These are phyloP conservation scores for Fusarium anguioides DNA, from an alignment of 2,329 filamentous ascomycete species.

Conservation along the genomic window DNA sequence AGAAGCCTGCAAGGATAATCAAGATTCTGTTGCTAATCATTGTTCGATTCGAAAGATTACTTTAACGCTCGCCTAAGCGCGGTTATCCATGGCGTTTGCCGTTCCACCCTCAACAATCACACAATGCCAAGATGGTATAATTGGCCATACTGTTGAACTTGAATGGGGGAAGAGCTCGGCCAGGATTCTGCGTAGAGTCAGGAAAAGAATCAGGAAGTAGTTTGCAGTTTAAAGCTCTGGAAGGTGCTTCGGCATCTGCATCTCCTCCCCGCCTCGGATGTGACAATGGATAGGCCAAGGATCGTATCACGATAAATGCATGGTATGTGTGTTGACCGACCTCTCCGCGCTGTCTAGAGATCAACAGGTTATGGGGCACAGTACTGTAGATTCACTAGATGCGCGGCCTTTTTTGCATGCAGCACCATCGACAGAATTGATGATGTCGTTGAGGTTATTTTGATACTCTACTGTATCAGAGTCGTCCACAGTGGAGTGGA, in stretches of 20 bases:
- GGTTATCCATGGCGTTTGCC: constrained; percentile 29
- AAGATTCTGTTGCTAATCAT: constrained; percentile 39
- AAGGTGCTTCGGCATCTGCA: background rate
- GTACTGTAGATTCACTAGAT: too few species aligned
- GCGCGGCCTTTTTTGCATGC: background rate
- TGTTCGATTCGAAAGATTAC: constrained; percentile 28
- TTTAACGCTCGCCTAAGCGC: constrained; percentile 25
- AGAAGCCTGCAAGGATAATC: constrained; percentile 25
- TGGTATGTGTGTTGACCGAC: background rate
- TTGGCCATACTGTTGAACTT: background rate
- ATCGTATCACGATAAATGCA: background rate
- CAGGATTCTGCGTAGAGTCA: background rate
- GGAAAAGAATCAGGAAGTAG: background rate
- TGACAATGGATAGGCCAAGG: constrained; percentile 1
- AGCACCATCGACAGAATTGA: constrained; percentile 1
- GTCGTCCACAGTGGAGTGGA: background rate
- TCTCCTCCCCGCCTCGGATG: background rate
- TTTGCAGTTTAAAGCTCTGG: background rate
- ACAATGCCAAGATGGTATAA: background rate
- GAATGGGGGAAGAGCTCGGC: background rate
- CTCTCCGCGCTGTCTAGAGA: constrained; percentile 19
- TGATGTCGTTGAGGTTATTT: background rate
- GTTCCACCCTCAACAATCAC: background rate
- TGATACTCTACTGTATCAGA: background rate
- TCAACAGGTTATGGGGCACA: background rate